Evolutionary conservation across 306 rosid genomes (phyloP).

Genomic region (Acacia melanoxylon): DNA sequence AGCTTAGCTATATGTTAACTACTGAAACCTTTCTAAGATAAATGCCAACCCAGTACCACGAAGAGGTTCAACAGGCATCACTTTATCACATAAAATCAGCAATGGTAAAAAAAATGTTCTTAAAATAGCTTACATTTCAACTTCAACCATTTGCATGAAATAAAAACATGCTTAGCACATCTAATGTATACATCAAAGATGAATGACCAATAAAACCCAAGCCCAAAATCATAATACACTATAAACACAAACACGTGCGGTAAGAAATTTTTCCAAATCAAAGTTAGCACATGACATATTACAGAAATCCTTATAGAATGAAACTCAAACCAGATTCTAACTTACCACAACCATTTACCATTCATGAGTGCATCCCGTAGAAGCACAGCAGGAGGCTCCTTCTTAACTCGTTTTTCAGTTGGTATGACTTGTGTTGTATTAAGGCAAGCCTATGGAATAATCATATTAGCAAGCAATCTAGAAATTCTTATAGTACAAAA

Average conservation of each 20-base stretch:
- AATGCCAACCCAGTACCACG: neutral
- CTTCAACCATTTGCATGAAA: neutral
- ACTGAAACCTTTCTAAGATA: neutral
- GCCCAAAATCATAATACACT: neutral
- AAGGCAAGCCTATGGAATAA: constrained; percentile 69
- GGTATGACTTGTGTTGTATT: constrained; percentile 57
- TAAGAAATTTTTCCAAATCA: neutral
- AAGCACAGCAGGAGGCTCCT: constrained; percentile 70
- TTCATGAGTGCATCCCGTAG: constrained; percentile 74
- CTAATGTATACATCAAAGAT: constrained; percentile 9
- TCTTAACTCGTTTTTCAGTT: constrained; percentile 75
- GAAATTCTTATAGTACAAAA: constrained; percentile 4
- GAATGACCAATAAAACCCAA: constrained; percentile 22
- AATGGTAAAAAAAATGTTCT: neutral
- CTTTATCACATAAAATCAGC: neutral
- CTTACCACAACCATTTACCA: constrained; percentile 98
- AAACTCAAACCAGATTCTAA: constrained; percentile 26
- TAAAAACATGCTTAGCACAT: neutral
- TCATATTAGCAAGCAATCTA: constrained; percentile 31
- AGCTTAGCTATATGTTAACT: neutral
- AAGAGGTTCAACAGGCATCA: neutral
- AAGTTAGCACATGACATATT: constrained; percentile 15
- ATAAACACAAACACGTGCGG: neutral
- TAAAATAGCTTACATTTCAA: neutral
- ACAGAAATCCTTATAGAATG: constrained; percentile 13